These are phyloP conservation scores for Phytophthora pinifolia DNA, from an alignment of 352 stramenopile species.

Conservation along the genomic window DNA sequence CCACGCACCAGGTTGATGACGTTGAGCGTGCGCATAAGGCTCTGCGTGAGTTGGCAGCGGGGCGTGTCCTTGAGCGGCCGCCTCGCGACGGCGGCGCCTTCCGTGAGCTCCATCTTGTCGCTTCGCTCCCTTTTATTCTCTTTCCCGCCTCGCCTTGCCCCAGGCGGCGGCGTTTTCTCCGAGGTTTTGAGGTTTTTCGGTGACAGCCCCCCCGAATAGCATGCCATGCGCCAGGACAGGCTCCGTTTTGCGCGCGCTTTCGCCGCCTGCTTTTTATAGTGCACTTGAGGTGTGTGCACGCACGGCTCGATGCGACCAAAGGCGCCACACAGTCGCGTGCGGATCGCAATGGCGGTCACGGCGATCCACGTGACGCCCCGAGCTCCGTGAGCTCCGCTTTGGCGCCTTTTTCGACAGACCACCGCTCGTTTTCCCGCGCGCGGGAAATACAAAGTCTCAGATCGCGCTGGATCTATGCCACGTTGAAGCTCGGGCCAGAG, in stretches of 20 bases:
- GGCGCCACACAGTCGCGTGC: too few relatives aligned
- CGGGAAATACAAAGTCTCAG: not conserved
- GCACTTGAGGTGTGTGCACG: not conserved
- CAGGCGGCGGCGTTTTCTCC: constrained; percentile 10
- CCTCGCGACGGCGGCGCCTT: constrained; percentile 14
- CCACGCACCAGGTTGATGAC: constrained; percentile 91
- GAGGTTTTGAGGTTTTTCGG: constrained; percentile 47
- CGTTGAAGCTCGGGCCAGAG: too few relatives aligned
- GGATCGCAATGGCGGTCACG: too few relatives aligned
- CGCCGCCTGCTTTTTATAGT: constrained; percentile 17
- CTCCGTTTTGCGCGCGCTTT: constrained; percentile 11
- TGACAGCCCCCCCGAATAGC: constrained; percentile 7
- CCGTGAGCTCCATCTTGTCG: constrained; percentile 24
- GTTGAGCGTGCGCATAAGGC: constrained; percentile 97
- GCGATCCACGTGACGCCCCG: too few relatives aligned
- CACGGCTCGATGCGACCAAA: constrained; percentile 3
- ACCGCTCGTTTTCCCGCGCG: too few relatives aligned
- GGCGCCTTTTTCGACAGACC: too few relatives aligned
- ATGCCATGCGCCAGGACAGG: constrained; percentile 7
- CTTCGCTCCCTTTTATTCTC: constrained; percentile 11
- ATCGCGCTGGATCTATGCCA: too few relatives aligned
- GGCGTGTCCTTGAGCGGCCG: constrained; percentile 42
- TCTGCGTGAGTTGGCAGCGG: constrained; percentile 84
- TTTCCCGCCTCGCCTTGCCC: constrained; percentile 2
- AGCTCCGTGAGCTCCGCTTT: too few relatives aligned